Evolutionary conservation across 352 stramenopile genomes (phyloP), one percentile per base, ranked within the genome.

Genomic region (Globisporangium nunn): DNA sequence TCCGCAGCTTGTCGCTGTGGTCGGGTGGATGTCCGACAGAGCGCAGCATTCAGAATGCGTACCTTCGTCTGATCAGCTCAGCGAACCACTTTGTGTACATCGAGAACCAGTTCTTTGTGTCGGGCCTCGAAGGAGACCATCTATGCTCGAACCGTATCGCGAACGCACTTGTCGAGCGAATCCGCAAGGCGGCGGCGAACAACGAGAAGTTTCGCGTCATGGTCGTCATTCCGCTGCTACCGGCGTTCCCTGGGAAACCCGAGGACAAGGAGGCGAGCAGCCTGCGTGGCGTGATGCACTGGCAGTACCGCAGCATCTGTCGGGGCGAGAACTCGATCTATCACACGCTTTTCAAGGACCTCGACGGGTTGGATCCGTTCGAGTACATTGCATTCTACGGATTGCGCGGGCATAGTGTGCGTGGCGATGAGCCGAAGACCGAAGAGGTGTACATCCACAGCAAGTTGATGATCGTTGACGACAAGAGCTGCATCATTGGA

Each of bases 1-100:
- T 93, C 28, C 80, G 86, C 54, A 90, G 75, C 52, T 63, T 94
- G n/a, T 93, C 83, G 30, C 57, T 87, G 8, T 95, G 85, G 85
- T 93, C 82, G 3, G 82, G 79, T 11, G 85, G 85, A 14, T 78
- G 76, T 45, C 61, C 77, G 29, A 91, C 85, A 0, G 88, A 97
- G 66, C 74, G 75, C 43, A 96, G 88, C 64, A 96, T 96, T 59
- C 87, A 96, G 50, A 87, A 91, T 48, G 84, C 87, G 12, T 96
- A 96, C 67, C 84, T 96, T 44, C 84, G 89, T 49, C 74, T 96
- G 30, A 97, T 97, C 49, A 70, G 75, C 31, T 74, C 75, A 15
- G 84, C 88, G 11, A 80, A 92, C 30, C 87, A 97, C 66, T 96
- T 91, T 39, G 72, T 97, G 33, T 97, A 97, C 72, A 97, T 97